Evolutionary conservation across 2,329 filamentous ascomycete species (phyloP), one percentile per base, ranked within the genome.

Genomic region (Neurospora crassa): DNA sequence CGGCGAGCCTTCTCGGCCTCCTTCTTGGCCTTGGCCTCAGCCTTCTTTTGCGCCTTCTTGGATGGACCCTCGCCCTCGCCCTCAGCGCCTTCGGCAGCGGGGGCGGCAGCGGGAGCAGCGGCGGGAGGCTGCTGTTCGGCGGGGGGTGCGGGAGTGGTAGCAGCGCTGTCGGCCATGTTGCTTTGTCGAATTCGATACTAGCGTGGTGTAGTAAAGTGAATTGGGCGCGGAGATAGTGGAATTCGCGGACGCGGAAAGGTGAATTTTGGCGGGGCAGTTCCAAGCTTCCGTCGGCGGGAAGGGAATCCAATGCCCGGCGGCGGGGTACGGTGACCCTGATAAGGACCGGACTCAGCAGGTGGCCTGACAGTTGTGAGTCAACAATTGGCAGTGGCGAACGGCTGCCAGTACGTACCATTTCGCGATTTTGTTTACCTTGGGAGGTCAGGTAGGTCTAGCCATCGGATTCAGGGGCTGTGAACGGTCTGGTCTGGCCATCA

Each of bases 21-120:
- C 80, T 95, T 94, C 83, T 94, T 94, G 40, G 94, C 92, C 83
- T 96, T 96, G 74, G 87, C 87, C 77, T 92, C 91, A 67, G 92
- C 90, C 84, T 96, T 97, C 84, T 96, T 96, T 74, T 91, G 83
- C 18, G 90, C 93, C 82, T 90, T 94, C 84, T 96, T 94, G 73
- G 91, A 93, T 59, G 87, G 84, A 16, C 83, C 83, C 70, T 83
- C 84, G 67, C 83, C 83, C 70, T 83, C 84, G 67, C 80, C 82
- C 73, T 81, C 82, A 40, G 75, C 79, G 70, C 59, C 75, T 42
- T 71, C 73, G 59, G 69, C 71, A 63, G 72, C 68, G 40, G 74
- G 53, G 7, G 72, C 41, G 11, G 69, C 47, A 11, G 67, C 70
- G 18, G 70, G 70, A 40, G 53, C 43, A 10, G 70, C 71, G 43